Evolutionary conservation across 768 basidiomycete species (phyloP).

Genomic region (Tulasnella sp.): DNA sequence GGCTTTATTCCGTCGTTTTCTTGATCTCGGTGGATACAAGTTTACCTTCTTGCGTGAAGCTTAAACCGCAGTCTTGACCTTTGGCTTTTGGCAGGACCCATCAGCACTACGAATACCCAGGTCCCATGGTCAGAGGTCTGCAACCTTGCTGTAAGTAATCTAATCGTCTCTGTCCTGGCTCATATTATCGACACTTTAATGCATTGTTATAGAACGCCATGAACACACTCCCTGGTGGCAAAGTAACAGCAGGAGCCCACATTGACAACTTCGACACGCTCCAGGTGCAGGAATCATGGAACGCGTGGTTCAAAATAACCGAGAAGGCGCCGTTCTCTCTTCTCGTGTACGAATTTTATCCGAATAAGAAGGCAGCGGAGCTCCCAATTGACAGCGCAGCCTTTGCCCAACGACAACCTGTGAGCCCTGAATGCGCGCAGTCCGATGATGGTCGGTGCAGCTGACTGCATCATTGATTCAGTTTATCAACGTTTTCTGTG

Average conservation of each 20-base stretch:
- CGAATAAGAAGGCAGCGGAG: neutral
- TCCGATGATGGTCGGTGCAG: neutral
- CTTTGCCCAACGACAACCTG: neutral
- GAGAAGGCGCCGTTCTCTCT: neutral
- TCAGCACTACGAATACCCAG: neutral
- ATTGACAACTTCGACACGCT: neutral
- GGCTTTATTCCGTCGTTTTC: neutral
- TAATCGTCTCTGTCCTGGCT: no score
- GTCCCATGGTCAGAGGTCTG: neutral
- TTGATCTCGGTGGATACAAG: neutral
- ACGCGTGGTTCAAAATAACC: neutral
- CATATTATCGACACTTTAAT: neutral
- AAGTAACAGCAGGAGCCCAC: neutral
- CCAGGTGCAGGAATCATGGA: neutral
- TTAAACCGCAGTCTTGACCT: neutral
- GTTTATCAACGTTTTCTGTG: neutral
- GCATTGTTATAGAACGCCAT: neutral
- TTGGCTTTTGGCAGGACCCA: neutral
- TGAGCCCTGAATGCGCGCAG: neutral
- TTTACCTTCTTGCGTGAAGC: neutral
- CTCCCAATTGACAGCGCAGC: slow-evolving; percentile 9
- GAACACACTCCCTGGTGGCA: neutral
- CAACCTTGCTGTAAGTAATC: neutral
- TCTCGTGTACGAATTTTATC: slow-evolving; percentile 10
- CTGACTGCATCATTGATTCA: neutral